phyloP scores from a whole-genome alignment of 306 rosid species.

The Benincasa hispida region DNA sequence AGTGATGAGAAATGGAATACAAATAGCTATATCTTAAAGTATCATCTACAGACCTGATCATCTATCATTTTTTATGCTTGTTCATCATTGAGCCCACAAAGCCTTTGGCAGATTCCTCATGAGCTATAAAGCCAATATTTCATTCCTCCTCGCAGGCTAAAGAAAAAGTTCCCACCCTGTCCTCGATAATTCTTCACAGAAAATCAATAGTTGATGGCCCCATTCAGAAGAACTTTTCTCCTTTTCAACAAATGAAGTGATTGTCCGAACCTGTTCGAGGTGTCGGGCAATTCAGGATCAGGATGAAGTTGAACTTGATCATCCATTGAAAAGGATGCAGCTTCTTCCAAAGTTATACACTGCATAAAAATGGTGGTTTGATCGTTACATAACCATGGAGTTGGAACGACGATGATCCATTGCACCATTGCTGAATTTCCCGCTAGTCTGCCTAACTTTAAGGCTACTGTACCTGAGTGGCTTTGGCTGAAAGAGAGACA shows the following conservation, averaged over 20 bases:
- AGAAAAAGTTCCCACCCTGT: background rate
- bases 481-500: conserved; percentile 67
- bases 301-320: background rate
- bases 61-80: conserved; percentile 9
- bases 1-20: conserved; percentile 12
- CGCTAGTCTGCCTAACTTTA: conserved; percentile 54
- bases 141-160: background rate
- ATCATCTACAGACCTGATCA: conserved; percentile 30
- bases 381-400: conserved; percentile 60
- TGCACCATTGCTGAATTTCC: conserved; percentile 50
- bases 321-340: background rate
- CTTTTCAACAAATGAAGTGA: background rate
- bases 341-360: conserved; percentile 6
- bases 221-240: background rate
- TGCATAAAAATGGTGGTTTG: background rate
- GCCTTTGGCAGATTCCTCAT: background rate
- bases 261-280: background rate
- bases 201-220: background rate
- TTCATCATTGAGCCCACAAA: conserved; percentile 9
- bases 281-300: background rate
- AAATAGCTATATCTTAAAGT: conserved; percentile 27
- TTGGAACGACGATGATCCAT: conserved; percentile 67
- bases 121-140: background rate
- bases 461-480: conserved; percentile 68
- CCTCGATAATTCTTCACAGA: background rate